Conservation (phyloP, 192 early-diverging fungal genomes). For the Borealophlyctis nickersoniae region DNA sequence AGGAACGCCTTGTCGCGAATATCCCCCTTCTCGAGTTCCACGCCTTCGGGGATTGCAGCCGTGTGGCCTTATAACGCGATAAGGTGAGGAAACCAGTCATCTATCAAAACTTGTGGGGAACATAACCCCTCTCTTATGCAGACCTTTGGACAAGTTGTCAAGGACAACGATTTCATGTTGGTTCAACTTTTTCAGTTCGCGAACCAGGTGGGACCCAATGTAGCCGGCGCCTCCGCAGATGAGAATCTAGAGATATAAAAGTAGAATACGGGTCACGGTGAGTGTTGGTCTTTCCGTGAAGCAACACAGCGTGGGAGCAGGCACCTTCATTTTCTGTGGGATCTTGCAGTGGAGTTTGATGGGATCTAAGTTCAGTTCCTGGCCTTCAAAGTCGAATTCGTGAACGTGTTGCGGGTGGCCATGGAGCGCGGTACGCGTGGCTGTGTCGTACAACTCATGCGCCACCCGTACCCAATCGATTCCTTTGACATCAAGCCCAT, state of each 20-base stretch:
- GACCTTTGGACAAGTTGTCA: slow-evolving; percentile 79
- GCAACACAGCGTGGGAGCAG: neutral
- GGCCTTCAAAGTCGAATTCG: too few species aligned
- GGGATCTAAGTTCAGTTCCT: too few species aligned
- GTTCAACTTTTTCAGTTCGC: slow-evolving; percentile 65
- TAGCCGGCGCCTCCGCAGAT: slow-evolving; percentile 70
- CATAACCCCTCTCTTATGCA: slow-evolving; percentile 18
- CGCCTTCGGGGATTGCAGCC: slow-evolving; percentile 37
- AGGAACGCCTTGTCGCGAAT: slow-evolving; percentile 68
- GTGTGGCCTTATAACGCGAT: slow-evolving; percentile 55
- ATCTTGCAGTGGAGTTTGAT: neutral
- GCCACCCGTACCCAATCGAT: too few species aligned
- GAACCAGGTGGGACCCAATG: slow-evolving; percentile 90
- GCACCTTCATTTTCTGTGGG: neutral
- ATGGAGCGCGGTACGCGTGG: too few species aligned
- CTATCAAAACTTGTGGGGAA: slow-evolving; percentile 56
- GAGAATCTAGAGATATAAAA: slow-evolving; percentile 34
- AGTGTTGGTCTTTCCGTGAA: neutral
- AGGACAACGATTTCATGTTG: slow-evolving; percentile 81
- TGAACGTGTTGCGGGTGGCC: too few species aligned
- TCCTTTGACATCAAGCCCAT: too few species aligned
- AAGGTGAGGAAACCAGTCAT: slow-evolving; percentile 13
- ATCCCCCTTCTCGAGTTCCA: slow-evolving; percentile 76
- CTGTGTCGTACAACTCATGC: too few species aligned
- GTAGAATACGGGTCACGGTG: too few species aligned